Conservation (phyloP, 2,329 filamentous ascomycete species). For the Colletotrichum spaethianum region DNA sequence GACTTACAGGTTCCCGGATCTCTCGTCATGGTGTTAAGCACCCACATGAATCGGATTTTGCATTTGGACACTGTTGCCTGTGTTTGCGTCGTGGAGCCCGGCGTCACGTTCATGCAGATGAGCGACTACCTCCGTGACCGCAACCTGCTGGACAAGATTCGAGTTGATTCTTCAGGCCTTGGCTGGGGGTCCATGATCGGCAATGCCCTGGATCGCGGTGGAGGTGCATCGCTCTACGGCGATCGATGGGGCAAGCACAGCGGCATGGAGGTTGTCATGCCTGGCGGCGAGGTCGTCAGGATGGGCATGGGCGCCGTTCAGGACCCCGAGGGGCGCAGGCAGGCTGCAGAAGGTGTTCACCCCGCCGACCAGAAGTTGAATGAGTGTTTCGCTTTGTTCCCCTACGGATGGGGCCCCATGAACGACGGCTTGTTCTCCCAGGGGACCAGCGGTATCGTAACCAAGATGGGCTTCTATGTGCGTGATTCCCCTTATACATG, state of each 20-base stretch:
- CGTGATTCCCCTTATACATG: not conserved
- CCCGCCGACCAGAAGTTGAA: conserved; percentile 47
- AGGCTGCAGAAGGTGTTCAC: conserved; percentile 50
- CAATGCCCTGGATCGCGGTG: conserved; percentile 61
- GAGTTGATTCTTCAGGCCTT: conserved; percentile 59
- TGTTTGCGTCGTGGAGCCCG: conserved; percentile 68
- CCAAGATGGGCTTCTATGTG: conserved; percentile 65
- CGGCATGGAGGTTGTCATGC: conserved; percentile 60
- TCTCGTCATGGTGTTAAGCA: conserved; percentile 65
- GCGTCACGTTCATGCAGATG: conserved; percentile 67
- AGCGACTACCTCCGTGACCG: conserved; percentile 61
- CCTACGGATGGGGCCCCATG: conserved; percentile 56
- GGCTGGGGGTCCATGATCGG: conserved; percentile 60
- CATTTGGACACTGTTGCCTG: conserved; percentile 64
- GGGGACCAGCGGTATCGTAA: conserved; percentile 66
- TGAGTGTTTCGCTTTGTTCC: conserved; percentile 51
- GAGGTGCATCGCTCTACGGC: conserved; percentile 61
- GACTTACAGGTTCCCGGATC: conserved; percentile 57
- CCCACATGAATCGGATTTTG: conserved; percentile 66
- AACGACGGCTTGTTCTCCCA: conserved; percentile 65
- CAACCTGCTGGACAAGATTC: conserved; percentile 55
- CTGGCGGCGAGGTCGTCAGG: conserved; percentile 59
- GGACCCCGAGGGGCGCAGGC: conserved; percentile 47
- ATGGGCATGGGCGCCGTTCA: conserved; percentile 64
- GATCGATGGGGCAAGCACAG: conserved; percentile 50